phyloP scores from a whole-genome alignment of 352 stramenopile species.

The Globisporangium nagaii region DNA sequence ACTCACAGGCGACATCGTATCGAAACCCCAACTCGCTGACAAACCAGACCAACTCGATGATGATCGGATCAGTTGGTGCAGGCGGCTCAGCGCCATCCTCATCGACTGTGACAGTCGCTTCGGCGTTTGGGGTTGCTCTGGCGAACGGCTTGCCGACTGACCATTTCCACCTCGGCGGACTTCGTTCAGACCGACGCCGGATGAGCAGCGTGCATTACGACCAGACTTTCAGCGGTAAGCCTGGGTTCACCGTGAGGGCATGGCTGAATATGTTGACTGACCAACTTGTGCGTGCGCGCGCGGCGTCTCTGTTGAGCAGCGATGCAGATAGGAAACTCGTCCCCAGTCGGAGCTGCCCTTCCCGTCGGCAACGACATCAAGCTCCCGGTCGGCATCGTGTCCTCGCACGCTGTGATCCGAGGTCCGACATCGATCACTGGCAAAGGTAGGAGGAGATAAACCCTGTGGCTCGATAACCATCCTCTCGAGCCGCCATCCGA shows the following conservation, averaged over 20 bases:
- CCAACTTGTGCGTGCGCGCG: background rate
- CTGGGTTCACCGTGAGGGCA: background rate
- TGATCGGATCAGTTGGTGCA: constrained; percentile 9
- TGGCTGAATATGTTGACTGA: background rate
- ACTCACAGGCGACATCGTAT: constrained; percentile 12
- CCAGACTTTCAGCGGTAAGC: constrained; percentile 27
- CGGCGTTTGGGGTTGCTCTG: constrained; percentile 25
- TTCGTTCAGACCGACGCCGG: constrained; percentile 38
- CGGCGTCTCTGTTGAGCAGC: background rate
- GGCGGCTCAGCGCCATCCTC: constrained; percentile 16
- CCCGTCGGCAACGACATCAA: constrained; percentile 8
- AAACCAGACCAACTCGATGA: constrained; percentile 21
- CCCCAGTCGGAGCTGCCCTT: background rate
- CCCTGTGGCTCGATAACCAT: constrained; percentile 7
- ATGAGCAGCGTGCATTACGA: constrained; percentile 59
- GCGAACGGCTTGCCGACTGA: constrained; percentile 18
- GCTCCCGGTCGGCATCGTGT: constrained; percentile 34
- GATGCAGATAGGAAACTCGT: constrained; percentile 7
- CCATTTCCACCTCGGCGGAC: constrained; percentile 26
- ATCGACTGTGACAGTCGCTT: constrained; percentile 41
- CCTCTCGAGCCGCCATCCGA: background rate
- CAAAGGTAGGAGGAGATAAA: constrained; percentile 25
- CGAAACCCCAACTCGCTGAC: constrained; percentile 12
- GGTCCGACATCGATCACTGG: constrained; percentile 18
- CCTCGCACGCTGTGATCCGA: constrained; percentile 40